Conservation (phyloP, 2,329 filamentous ascomycete species). For the Tympanopsis confertula region DNA sequence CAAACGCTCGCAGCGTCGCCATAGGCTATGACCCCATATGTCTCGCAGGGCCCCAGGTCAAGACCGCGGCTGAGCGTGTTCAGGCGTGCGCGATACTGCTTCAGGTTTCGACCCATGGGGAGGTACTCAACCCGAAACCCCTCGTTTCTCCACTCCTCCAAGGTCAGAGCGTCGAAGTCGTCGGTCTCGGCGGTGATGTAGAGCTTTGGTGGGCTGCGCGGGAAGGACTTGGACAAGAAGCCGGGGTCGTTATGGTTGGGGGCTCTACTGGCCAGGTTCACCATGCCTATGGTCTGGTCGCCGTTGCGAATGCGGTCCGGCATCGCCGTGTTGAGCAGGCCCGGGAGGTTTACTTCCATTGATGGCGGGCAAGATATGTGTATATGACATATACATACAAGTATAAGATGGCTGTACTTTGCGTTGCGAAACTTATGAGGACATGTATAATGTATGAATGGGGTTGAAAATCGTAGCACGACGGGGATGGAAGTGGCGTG, state of each 20-base stretch:
- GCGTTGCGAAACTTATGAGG: too few relatives aligned
- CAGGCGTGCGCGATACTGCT: slow-evolving; percentile 21
- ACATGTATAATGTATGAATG: too few relatives aligned
- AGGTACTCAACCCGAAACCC: slow-evolving; percentile 30
- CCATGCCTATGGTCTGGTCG: slow-evolving; percentile 8
- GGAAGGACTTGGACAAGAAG: slow-evolving; percentile 28
- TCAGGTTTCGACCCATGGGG: slow-evolving; percentile 19
- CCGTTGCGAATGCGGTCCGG: slow-evolving; percentile 7
- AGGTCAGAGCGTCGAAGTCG: slow-evolving; percentile 24
- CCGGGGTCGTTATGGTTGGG: slow-evolving; percentile 25
- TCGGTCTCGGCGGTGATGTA: slow-evolving; percentile 29
- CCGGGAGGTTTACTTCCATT: slow-evolving; percentile 15
- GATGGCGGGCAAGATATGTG: background rate
- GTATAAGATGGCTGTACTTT: too few relatives aligned
- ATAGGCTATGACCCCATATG: slow-evolving; percentile 31
- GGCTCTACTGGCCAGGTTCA: slow-evolving; percentile 12
- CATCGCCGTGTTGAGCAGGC: slow-evolving; percentile 13
- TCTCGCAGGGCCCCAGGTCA: slow-evolving; percentile 25
- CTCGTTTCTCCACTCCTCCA: slow-evolving; percentile 27
- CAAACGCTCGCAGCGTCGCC: slow-evolving; percentile 29
- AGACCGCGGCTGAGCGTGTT: slow-evolving; percentile 15
- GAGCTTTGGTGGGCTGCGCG: slow-evolving; percentile 20
- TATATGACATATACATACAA: too few relatives aligned
- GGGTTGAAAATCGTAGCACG: too few relatives aligned
- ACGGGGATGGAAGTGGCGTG: too few relatives aligned